phyloP scores from a whole-genome alignment of 352 stramenopile genomes.

The Globisporangium middletonii region DNA sequence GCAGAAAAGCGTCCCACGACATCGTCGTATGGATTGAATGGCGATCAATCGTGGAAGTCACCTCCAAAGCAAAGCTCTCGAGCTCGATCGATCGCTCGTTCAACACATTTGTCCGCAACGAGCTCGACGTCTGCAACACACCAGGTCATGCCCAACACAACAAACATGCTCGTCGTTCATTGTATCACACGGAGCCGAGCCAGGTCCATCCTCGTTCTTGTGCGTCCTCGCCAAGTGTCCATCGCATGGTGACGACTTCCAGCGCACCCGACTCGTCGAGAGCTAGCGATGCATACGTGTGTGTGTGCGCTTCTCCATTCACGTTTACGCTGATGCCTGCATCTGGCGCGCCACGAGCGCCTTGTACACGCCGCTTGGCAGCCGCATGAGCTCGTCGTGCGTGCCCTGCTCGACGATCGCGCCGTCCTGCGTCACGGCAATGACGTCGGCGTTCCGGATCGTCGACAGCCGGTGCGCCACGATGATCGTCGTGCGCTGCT shows the following conservation, averaged over 20 bases:
- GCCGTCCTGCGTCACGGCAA: slow-evolving; percentile 38
- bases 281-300: neutral
- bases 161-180: too few relatives aligned
- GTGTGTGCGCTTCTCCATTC: neutral
- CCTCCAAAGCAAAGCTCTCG: too few relatives aligned
- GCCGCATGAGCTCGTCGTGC: slow-evolving; percentile 29
- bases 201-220: neutral
- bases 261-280: neutral
- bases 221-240: neutral
- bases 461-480: slow-evolving; percentile 17
- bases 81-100: too few relatives aligned
- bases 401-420: slow-evolving; percentile 35
- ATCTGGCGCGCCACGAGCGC: slow-evolving; percentile 15
- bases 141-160: too few relatives aligned
- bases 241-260: neutral
- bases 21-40: too few relatives aligned
- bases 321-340: neutral
- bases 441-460: slow-evolving; percentile 26
- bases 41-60: too few relatives aligned
- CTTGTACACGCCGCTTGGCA: slow-evolving; percentile 15
- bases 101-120: too few relatives aligned
- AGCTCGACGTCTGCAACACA: too few relatives aligned
- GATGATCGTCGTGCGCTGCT: slow-evolving; percentile 45
- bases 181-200: too few relatives aligned
- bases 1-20: too few relatives aligned